A percentile compares a stretch with the other conserved stretches of the same genome.
Conservation (phyloP, 306 rosid genomes). For the Pueraria montana region DNA sequence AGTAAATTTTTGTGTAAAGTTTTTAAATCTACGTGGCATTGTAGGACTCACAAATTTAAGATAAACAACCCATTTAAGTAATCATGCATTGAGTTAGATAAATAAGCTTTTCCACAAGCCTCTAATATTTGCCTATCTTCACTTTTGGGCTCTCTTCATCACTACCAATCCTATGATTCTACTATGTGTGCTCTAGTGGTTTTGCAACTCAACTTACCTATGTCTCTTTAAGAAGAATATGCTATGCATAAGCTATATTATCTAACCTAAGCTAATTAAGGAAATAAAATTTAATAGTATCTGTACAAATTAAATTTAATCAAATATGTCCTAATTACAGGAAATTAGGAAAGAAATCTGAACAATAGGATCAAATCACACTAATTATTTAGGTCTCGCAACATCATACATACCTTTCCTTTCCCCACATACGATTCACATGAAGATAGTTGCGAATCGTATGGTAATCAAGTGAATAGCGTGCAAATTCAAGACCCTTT, state of each 20-base stretch:
- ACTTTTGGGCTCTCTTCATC: not conserved
- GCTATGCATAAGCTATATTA: not conserved
- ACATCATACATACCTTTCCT: conserved; percentile 71
- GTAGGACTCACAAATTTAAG: no score
- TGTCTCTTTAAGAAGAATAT: not conserved
- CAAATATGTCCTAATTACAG: not conserved
- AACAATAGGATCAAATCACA: not conserved
- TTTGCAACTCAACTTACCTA: not conserved
- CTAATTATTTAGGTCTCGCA: not conserved
- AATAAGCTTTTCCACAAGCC: not conserved
- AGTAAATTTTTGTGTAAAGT: no score
- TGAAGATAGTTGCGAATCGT: conserved; percentile 91
- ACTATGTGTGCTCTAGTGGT: not conserved
- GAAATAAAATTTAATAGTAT: not conserved
- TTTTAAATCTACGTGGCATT: no score
- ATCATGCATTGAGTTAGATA: not conserved
- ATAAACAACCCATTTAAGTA: no score
- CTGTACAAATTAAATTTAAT: not conserved
- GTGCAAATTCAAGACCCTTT: conserved; percentile 93
- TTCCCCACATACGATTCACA: conserved; percentile 85
- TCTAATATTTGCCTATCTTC: not conserved
- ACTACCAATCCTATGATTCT: not conserved
- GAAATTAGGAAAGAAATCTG: not conserved
- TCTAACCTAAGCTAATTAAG: conserved; percentile 6
- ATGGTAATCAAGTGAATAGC: conserved; percentile 96